These are phyloP conservation scores for Backusella psychrophila DNA, from an alignment of 192 early-diverging fungal species.

Conservation along the genomic window DNA sequence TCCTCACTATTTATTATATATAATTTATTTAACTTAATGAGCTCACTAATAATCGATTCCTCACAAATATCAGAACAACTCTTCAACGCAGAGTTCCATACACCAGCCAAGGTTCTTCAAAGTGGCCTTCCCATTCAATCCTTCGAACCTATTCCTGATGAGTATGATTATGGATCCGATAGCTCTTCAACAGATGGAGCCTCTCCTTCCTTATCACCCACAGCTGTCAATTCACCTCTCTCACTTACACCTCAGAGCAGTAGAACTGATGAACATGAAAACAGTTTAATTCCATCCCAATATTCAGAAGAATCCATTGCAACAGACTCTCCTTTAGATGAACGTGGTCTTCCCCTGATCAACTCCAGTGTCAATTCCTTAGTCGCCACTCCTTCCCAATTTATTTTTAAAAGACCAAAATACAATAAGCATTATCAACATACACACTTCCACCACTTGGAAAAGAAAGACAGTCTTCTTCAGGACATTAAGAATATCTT, in stretches of 20 bases:
- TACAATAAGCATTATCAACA: constrained; percentile 37
- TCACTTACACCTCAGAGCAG: constrained; percentile 32
- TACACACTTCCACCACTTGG: constrained; percentile 40
- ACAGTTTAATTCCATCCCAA: neutral
- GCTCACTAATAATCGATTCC: constrained; percentile 2
- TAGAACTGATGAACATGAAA: neutral
- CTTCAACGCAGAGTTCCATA: constrained; percentile 21
- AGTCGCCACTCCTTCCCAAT: constrained; percentile 35
- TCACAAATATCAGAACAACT: constrained; percentile 12
- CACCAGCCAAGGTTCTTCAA: constrained; percentile 33
- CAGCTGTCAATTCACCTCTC: constrained; percentile 25
- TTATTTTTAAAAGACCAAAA: constrained; percentile 38
- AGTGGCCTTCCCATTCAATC: constrained; percentile 10
- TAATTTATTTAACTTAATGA: neutral
- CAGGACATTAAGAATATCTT: constrained; percentile 55
- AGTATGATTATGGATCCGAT: neutral
- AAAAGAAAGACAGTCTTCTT: constrained; percentile 39
- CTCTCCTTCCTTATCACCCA: constrained; percentile 11
- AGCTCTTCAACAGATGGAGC: neutral
- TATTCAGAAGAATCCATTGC: neutral
- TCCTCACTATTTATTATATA: neutral
- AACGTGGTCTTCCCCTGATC: neutral
- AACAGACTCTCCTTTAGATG: neutral
- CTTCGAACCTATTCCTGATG: constrained; percentile 18
- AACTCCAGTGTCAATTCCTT: neutral